Evolutionary conservation across 2,329 filamentous ascomycete species (phyloP), one percentile per base, ranked within the genome.

Genomic region (Didymella keratinophila): DNA sequence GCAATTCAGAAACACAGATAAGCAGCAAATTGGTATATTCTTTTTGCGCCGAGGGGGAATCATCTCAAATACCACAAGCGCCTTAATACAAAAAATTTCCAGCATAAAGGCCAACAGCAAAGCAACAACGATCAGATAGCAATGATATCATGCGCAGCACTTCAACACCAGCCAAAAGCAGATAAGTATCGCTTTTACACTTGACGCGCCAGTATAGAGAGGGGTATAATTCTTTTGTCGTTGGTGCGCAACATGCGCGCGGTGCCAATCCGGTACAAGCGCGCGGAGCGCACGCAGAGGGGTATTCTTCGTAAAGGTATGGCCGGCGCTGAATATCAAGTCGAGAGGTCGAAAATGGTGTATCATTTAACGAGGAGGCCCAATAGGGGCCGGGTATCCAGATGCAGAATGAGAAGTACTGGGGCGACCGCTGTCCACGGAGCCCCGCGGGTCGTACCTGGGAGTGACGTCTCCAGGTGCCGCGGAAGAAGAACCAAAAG

Each of bases 391-490:
- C 85, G 92, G 91, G 91, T 95, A 95, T 92, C 92, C 92, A 87
- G 92, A 94, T 90, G 90, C 91, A 85, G 92, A 96, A 89, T 96
- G 91, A 83, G 92, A 95, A 83, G 92, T 96, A 75, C 91, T 94
- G 78, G 92, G 92, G 76, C 92, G 91, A 78, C 92, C 92, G 83
- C 91, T 95, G 80, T 96, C 92, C 77, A 90, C 92, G 76, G 92
- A 96, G 77, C 89, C 89, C 78, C 92, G 89, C 77, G 90, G 84
- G 78, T 88, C 87, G 80, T 96, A 92, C 79, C 91, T 90, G 65
- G 92, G 91, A 39, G 92, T 96, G 68, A 87, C 84, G 78, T 96
- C 92, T 75, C 92, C 92, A 62, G 90, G 86, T 74, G 79, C 79
- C 64, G 80, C 70, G 58, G 76, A 73, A 70, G 71, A 68, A 65